Percentiles rank a stretch among this genome's conserved stretches.
These are phyloP conservation scores for Tuber aestivum DNA, from an alignment of 495 filamentous ascomycete species.

Conservation along the genomic window DNA sequence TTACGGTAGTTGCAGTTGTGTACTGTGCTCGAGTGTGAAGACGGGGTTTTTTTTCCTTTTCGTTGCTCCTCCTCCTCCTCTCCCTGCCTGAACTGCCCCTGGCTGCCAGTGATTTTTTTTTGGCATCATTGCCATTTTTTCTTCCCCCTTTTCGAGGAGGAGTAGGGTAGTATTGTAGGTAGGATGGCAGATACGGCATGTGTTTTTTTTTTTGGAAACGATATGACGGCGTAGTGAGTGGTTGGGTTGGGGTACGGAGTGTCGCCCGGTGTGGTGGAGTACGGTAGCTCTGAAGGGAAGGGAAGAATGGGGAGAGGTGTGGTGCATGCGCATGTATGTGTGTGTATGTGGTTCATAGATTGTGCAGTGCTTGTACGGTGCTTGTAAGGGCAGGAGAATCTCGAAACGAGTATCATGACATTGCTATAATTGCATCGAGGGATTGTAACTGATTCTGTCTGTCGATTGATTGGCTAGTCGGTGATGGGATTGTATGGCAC, in stretches of 20 bases:
- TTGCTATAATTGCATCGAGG: background rate
- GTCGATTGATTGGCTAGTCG: background rate
- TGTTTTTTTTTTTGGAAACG: background rate
- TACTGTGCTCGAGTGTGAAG: background rate
- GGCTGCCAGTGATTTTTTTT: background rate
- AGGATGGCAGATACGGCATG: background rate
- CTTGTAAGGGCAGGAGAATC: background rate
- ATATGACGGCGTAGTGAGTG: background rate
- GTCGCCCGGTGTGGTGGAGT: background rate
- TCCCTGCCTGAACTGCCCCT: background rate
- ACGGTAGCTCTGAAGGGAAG: background rate
- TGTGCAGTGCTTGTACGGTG: background rate
- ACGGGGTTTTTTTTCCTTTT: background rate
- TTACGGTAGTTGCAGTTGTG: background rate
- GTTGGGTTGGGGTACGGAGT: background rate
- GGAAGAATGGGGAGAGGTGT: background rate
- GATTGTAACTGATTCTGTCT: background rate
- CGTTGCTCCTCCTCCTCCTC: background rate
- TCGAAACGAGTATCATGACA: background rate
- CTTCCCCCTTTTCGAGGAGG: background rate
- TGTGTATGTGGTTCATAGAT: background rate
- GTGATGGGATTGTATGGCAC: background rate
- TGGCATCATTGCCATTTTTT: background rate
- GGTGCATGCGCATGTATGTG: background rate
- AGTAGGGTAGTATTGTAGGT: background rate